Evolutionary conservation across 176 grass and related monocot species (phyloP), one percentile per base, ranked within the genome.

Genomic region (Zoysia pacifica): DNA sequence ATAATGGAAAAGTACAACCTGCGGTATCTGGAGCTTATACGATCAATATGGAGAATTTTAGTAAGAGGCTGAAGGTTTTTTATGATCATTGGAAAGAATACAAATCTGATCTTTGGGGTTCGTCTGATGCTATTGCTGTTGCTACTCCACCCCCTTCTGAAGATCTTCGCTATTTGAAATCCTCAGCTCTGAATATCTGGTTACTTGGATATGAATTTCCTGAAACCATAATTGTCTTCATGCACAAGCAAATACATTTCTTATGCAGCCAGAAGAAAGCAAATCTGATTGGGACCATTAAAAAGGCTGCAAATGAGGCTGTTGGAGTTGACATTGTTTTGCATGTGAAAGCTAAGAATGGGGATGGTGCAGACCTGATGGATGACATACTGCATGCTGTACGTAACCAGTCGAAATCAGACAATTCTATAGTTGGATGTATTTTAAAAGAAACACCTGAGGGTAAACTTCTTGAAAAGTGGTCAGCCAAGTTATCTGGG

Each of bases 381-480:
- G 94, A 97, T 73, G 60, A 86, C 6, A 86, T 91, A 20, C 48
- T 97, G 39, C 42, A 12, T 78, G 60, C 81, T 50, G 67, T 87
- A 78, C 75, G 42, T 68, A 48, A 67, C 11, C 76, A 85, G 28
- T 78, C 70, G 28, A 53, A 84, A 91, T 90, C 82, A 19, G 73
- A 75, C 13, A 72, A 62, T 76, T 73, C 47, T 3, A 61, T 88
- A 68, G 55, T 97, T 50, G 91, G 94, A 48, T 73, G 87, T 54
- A 86, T 91, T 46, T 70, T 74, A 66, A 91, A 79, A 81, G 91
- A 97, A 70, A 70, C 76, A 28, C 94, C 84, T 73, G 91, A 93
- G 69, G 91, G 94, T 6, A 93, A 86, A 67, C 37, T 97, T 83
- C 84, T 93, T 46, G 89, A 97, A 84, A 48, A 73, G 60, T 97